A percentile compares a stretch with the other conserved stretches of the same genome.
Evolutionary conservation across 2,329 filamentous ascomycete genomes (phyloP).

Genomic region (Fusarium phyllophilum): DNA sequence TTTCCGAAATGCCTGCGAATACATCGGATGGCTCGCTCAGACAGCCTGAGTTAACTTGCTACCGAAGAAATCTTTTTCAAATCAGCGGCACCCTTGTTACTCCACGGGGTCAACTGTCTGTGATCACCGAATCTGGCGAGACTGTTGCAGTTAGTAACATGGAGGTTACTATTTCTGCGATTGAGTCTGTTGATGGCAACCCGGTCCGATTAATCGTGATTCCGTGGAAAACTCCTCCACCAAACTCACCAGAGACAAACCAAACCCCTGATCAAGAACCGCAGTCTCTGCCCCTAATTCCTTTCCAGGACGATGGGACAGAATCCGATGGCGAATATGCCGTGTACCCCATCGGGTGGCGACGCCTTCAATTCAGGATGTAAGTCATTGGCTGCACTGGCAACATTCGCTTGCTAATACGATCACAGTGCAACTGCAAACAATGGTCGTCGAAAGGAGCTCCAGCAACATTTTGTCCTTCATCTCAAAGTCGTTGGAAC

Average conservation of each 20-base stretch:
- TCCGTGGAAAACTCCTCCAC: constrained; percentile 95
- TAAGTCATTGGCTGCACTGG: constrained; percentile 51
- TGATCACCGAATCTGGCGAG: constrained; percentile 86
- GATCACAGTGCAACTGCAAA: constrained; percentile 83
- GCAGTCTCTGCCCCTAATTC: constrained; percentile 78
- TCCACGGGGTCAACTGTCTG: constrained; percentile 79
- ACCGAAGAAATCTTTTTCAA: constrained; percentile 94
- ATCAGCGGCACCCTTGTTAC: constrained; percentile 90
- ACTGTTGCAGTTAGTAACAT: constrained; percentile 83
- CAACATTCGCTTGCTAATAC: constrained; percentile 13
- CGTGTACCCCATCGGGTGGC: constrained; percentile 94
- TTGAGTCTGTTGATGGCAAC: constrained; percentile 93
- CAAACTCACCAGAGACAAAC: constrained; percentile 74
- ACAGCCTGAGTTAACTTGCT: constrained; percentile 91
- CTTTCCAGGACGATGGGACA: constrained; percentile 69
- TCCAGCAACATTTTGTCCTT: constrained; percentile 95
- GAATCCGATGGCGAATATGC: constrained; percentile 81
- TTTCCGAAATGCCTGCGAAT: constrained; percentile 80
- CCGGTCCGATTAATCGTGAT: constrained; percentile 94
- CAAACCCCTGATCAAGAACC: constrained; percentile 84
- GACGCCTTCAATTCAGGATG: constrained; percentile 90
- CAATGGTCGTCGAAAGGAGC: constrained; percentile 91
- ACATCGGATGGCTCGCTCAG: constrained; percentile 65
- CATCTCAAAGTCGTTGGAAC: constrained; percentile 88
- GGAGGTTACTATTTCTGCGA: constrained; percentile 90